A percentile compares a stretch with the other conserved stretches of the same genome.
Conservation (phyloP, 805 yeast species). For the Saccharomycopsis fibuligera region DNA sequence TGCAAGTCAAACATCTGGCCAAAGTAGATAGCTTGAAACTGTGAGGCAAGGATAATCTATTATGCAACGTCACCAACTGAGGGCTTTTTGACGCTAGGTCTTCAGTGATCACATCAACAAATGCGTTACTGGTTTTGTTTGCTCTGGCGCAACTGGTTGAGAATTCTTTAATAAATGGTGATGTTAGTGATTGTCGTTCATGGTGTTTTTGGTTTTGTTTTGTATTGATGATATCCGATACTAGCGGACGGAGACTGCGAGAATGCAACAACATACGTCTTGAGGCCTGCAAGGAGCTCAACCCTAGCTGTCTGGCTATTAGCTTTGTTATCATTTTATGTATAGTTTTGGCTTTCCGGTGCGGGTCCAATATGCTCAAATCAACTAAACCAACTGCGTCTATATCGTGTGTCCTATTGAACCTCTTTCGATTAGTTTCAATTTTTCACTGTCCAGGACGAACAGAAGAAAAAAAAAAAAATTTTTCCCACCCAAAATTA, state of each 20-base stretch:
- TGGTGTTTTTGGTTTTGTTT: no score
- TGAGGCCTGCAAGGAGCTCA: not conserved
- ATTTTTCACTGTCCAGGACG: no score
- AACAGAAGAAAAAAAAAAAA: no score
- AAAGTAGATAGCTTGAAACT: slow-evolving; percentile 56
- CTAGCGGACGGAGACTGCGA: no score
- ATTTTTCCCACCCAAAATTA: no score
- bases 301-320: not conserved
- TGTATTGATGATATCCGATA: no score
- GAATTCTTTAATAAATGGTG: slow-evolving; percentile 1
- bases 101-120: slow-evolving; percentile 32
- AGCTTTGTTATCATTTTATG: not conserved
- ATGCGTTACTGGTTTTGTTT: not conserved
- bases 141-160: slow-evolving; percentile 1
- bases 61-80: slow-evolving; percentile 69
- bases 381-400: no score
- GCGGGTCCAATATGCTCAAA: no score
- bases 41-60: slow-evolving; percentile 62
- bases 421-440: no score
- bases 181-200: no score
- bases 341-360: no score
- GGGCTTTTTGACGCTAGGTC: slow-evolving; percentile 56
- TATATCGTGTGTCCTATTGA: no score
- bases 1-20: slow-evolving; percentile 74
- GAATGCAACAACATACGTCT: not conserved